Percentiles rank a stretch among this genome's conserved stretches.
phyloP scores from a whole-genome alignment of 164 flowering plant genomes.

The Piper longum region DNA sequence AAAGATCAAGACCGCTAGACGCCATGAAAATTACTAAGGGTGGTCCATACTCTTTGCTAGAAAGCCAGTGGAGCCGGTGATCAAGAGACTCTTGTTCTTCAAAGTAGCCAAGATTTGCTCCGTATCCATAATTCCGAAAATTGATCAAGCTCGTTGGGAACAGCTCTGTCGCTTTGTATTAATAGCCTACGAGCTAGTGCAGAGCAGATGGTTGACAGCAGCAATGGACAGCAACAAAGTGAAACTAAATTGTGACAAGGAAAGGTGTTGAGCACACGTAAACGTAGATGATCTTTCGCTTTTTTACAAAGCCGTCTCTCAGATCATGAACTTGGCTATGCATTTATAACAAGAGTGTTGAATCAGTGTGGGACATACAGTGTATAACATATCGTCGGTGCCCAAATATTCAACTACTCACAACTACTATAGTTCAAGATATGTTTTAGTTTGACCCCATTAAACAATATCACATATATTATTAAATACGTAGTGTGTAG shows the following conservation, averaged over 20 bases:
- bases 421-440: neutral
- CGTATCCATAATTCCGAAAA: conserved; percentile 24
- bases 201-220: neutral
- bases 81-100: conserved; percentile 38
- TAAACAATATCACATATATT: neutral
- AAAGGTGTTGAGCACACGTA: conserved; percentile 1
- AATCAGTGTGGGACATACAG: neutral
- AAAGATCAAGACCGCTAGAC: neutral
- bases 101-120: conserved; percentile 28
- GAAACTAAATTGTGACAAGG: neutral
- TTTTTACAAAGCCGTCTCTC: neutral
- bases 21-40: neutral
- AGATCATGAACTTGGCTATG: neutral
- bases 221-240: neutral
- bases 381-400: neutral
- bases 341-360: neutral
- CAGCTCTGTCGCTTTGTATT: neutral
- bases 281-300: neutral
- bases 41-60: conserved; percentile 46
- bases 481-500: neutral
- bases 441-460: no score
- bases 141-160: neutral
- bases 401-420: neutral
- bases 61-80: conserved; percentile 67
- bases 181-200: neutral